Base-by-base conservation (phyloP, 805 yeast species). In the Torulaspora quercuum region DNA sequence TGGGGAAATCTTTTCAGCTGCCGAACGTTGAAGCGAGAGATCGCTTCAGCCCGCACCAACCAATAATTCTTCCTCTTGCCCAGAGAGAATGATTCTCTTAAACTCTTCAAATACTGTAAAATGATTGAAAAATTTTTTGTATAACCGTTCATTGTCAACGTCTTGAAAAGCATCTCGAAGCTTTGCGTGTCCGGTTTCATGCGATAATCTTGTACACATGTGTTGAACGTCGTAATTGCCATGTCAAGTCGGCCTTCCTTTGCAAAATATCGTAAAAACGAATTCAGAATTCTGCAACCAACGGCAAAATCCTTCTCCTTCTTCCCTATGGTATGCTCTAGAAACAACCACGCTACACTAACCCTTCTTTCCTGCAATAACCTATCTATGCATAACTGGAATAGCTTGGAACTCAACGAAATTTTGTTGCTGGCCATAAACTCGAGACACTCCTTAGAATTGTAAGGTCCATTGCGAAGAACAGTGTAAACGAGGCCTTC, bases 231-330 rank as follows among this genome's bases (percentile, higher is more conserved):
- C 14, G 63, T 52, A 6, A 64, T 23, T 0, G 62, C 48, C 24
- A 67, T 37, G 44, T 68, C 72, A 2, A 65, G 45, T 35, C 67
- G 52, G 11, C 67, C 70, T 3, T 41, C 35, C 3, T 52, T 43
- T 1, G 66, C 52, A 32, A 67, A 60, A 5, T 32, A 29, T 5
- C 52, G 45, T 17, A 69, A 30, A 35, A 66, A 58, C 7, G 45
- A 25, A 26, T 68, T 63, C 35, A 69, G 18, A 5, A 53, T 37
- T 17, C 41, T 42, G 33, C 42, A 28, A 18, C 53, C 37, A 18
- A 54, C 25, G 7, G 28, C 24, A 23, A 41, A 32, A 5, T 29
- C 40, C 12, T 38, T 35, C 10, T 40, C 37, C 11, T 37, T 34
- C 7, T 41, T 39, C 10, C 33, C 24, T 4, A 39, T 26, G 13